Base-by-base conservation (phyloP, 2,329 filamentous ascomycete genomes). In the Scedosporium boydii region DNA sequence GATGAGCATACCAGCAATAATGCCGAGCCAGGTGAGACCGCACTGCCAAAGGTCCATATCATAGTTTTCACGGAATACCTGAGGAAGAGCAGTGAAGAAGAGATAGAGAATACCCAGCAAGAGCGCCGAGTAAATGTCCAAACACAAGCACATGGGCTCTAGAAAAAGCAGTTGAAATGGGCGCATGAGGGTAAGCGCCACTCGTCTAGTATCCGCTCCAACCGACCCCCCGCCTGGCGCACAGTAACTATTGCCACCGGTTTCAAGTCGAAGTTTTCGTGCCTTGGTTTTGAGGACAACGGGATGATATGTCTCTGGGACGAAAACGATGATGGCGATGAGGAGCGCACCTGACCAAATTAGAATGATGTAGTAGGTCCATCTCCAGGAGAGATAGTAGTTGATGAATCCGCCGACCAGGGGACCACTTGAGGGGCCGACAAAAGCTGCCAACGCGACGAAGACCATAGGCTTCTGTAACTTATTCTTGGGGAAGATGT, bases 71-170 rank as follows among this genome's bases (percentile, higher is more conserved):
- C 80, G 73, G 70, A 96, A 96, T 16, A 96, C 86, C 55, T 96
- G 77, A 4, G 88, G 84, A 69, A 96, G 96, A 0, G 92, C 91
- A 21, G 91, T 91, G 72, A 96, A 96, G 78, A 96, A 96, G 46
- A 96, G 84, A 71, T 96, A 96, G 2, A 96, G 77, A 55, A 96
- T 88, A 4, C 92, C 93, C 6, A 96, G 80, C n/a, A 96, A 78
- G 61, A 97, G 84, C 46, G 91, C 91, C 0, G 90, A 90, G 68
- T 93, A 89, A 23, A 95, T 75, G 73, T 91, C 95, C 27, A 97
- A 84, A 67, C 86, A 86, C 63, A 95, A 78, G 64, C 87, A 90
- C 91, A 96, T 97, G 66, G 90, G 90, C 77, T 96, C 91, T 61
- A 90, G 82, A 59, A 87, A 73, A 62, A 97, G 81, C 5, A 97